Base-by-base conservation (phyloP, 2,329 filamentous ascomycete species). In the Endoconidiophora polonica region DNA sequence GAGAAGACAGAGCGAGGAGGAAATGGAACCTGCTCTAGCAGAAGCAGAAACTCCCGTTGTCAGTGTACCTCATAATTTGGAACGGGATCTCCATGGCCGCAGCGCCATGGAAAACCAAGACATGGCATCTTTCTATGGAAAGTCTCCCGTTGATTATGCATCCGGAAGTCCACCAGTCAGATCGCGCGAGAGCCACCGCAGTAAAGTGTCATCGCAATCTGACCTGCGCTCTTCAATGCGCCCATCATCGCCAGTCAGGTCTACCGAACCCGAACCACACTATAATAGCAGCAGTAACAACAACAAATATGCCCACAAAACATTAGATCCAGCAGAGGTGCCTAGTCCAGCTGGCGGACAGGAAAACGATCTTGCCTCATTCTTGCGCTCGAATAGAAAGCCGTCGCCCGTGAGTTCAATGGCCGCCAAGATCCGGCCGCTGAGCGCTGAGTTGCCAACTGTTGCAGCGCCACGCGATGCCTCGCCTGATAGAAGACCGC, bases 331-430 rank as follows among this genome's bases (percentile, higher is more conserved):
- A 3, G 22, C 40, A 9, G 39, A 24, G 14, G 46, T 37, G 33
- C 36, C 38, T 16, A 48, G 33, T 26, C 74, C 80, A 1, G 66
- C 67, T 3, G 73, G 81, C 54, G 86, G 94, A 58, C 86, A 94
- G 61, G 88, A 95, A 62, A 95, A 95, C 60, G 78, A 91, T 54
- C 72, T 76, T 3, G 80, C 80, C 2, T 75, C 81, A 23, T 81
- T 77, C 0, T 81, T 85, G 63, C 81, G 41, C 40, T 47, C 44
- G 26, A 20, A 16, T 33, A 45, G 48, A 26, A 50, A 39, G 36
- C 44, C 44, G 9, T 48, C 51, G 4, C 51, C 47, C n/a, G 29
- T 46, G 20, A 52, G 40, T 7, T 52, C 50, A 14, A 23, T 44
- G n/a, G 26, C 22, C 10, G 48, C 44, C 4, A 53, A 50, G 20